Evolutionary conservation across 139 green algal species (phyloP).

Genomic region (Ettlia oleoabundans): DNA sequence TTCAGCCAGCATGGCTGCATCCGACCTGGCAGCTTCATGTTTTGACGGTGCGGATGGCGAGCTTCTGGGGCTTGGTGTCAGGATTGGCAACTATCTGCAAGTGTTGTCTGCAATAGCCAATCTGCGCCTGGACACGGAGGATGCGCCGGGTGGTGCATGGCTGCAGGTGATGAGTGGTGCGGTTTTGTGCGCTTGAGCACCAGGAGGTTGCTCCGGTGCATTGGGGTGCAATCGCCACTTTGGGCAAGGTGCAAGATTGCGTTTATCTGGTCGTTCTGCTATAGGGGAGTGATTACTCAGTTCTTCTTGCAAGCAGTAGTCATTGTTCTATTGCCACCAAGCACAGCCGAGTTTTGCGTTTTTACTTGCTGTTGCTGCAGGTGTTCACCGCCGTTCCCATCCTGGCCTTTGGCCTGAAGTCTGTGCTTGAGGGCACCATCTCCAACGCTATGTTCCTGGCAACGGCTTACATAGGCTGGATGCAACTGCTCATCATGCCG

Average conservation of each 20-base stretch:
- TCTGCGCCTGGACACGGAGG: conserved; percentile 3
- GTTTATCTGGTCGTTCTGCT: too few relatives aligned
- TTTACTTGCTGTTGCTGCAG: background rate
- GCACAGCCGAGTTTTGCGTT: too few relatives aligned
- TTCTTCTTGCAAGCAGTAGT: too few relatives aligned
- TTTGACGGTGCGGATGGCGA: background rate
- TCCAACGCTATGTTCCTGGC: conserved; percentile 16
- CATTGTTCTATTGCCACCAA: too few relatives aligned
- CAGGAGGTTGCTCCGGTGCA: too few relatives aligned
- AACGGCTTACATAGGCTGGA: conserved; percentile 2
- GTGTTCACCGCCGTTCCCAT: background rate
- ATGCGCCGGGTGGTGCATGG: background rate
- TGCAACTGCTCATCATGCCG: conserved; percentile 15
- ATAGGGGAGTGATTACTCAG: too few relatives aligned
- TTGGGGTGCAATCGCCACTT: too few relatives aligned
- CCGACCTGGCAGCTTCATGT: background rate
- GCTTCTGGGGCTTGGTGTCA: conserved; percentile 9
- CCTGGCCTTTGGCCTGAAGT: conserved; percentile 15
- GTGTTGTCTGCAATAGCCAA: conserved; percentile 7
- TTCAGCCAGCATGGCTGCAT: background rate
- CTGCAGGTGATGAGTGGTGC: background rate
- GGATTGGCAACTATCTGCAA: conserved; percentile 2
- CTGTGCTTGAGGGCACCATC: background rate
- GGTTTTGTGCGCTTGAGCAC: too few relatives aligned
- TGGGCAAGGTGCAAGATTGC: too few relatives aligned